Evolutionary conservation across 2,329 filamentous ascomycete species (phyloP), one percentile per base, ranked within the genome.

Genomic region (Aspergillus novoparasiticus): DNA sequence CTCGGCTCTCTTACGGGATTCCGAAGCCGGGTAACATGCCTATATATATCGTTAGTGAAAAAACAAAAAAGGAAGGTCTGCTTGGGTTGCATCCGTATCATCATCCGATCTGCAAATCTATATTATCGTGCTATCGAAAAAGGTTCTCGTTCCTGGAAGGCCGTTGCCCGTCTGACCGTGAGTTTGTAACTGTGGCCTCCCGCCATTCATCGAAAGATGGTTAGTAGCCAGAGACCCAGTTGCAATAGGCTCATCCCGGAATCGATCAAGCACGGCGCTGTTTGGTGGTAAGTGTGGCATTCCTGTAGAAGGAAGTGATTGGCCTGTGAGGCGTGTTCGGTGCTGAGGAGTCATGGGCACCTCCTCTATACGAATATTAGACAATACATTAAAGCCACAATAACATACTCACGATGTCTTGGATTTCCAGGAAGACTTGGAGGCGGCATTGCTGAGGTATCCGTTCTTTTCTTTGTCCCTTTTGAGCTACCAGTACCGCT

Each of bases 401-500:
- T 10, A 16, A 36, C 21, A 28, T 45, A 30, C 72, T 57, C 66
- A 78, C 75, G 39, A 23, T 61, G 71, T 57, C 66, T 72, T 28
- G 61, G 39, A 41, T 63, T 65, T 43, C 68, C 67, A 6, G 69
- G 66, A 8, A 69, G 68, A 23, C 59, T 71, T 28, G 71, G 68
- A 39, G 76, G 77, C 16, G 75, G 71, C 78, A 80, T 79, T 30
- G 66, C 60, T 16, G 64, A 58, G 6, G 62, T 54, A 48, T 72
- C 70, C 23, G 63, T 36, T 30, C 61, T 67, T 55, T 68, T 72
- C 19, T 69, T 73, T 21, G 62, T 62, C 1, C 69, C 68, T 43
- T 69, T 77, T 4, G 76, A 78, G 57, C 75, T 77, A 3, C 76
- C 76, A 30, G 76, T 79, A 2, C 75, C 78, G 61, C 78, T 80